Evolutionary conservation across 2,329 filamentous ascomycete species (phyloP), one percentile per base, ranked within the genome.

Genomic region (Pseudopithomyces chartarum): DNA sequence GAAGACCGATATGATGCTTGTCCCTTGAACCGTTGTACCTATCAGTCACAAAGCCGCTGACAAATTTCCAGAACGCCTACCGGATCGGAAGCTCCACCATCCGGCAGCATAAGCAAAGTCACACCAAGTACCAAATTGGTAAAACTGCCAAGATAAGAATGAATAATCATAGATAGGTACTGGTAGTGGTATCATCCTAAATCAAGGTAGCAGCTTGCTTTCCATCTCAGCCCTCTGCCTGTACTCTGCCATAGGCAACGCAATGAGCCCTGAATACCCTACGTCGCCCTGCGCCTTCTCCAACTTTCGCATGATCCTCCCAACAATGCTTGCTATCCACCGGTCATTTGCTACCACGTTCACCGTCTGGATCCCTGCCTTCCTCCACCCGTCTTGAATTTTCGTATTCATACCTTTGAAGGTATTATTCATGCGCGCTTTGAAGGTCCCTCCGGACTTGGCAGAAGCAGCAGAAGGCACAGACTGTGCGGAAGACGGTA

Each of bases 291-390:
- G 77, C 33, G 78, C 79, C 22, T 73, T 76, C 67, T 83, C 81
- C 49, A 84, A 55, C 64, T 80, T 82, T 57, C 70, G 73, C 55
- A 80, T 81, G 3, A 82, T 70, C 58, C 81, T 83, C 4, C 82
- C 82, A 0, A 84, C 80, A 60, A 84, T 63, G 64, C 79, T 81
- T 34, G 82, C 82, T 62, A 85, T 83, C 81, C 82, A 84, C 19
- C 80, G 72, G 63, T 85, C 82, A 61, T 84, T 84, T 4, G 81
- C 78, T 34, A 82, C 74, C 1, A 77, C 79, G 53, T 65, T 67
- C 40, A 71, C 70, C 10, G 73, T 76, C 34, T 68, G 78, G 1
- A 81, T 76, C 1, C 78, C 73, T 0, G 74, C 78, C 61, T 79
- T 82, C 67, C 80, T 81, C 69, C 81, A 76, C 0, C 79, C 78